A percentile compares a stretch with the other conserved stretches of the same genome.
These are phyloP conservation scores for Thalassiosira mediterranea DNA, from an alignment of 352 stramenopile species.

Conservation along the genomic window DNA sequence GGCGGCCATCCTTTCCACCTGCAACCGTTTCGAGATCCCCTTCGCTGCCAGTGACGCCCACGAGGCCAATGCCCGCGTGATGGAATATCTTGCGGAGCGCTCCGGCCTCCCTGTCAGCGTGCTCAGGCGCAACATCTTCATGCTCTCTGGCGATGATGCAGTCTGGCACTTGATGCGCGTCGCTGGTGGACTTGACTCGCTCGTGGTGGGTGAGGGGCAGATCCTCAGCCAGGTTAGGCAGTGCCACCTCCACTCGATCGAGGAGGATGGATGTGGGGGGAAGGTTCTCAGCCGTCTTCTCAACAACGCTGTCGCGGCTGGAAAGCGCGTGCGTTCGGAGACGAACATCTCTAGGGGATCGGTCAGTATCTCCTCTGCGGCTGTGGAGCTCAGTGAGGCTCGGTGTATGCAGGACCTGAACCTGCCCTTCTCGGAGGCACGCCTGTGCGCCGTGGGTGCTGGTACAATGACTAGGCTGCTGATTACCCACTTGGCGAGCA, in stretches of 20 bases:
- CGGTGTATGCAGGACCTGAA: slow-evolving; percentile 83
- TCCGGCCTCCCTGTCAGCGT: slow-evolving; percentile 79
- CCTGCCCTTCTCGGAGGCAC: slow-evolving; percentile 83
- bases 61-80: slow-evolving; percentile 83
- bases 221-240: slow-evolving; percentile 88
- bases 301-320: slow-evolving; percentile 87
- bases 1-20: slow-evolving; percentile 88
- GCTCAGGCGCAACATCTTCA: slow-evolving; percentile 87
- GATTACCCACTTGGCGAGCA: slow-evolving; percentile 86
- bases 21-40: slow-evolving; percentile 92
- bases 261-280: slow-evolving; percentile 86
- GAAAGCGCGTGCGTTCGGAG: slow-evolving; percentile 87
- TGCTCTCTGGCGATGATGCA: slow-evolving; percentile 86
- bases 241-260: slow-evolving; percentile 88
- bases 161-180: slow-evolving; percentile 90
- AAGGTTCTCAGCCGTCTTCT: slow-evolving; percentile 88
- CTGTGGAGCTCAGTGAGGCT: slow-evolving; percentile 86
- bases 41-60: slow-evolving; percentile 83
- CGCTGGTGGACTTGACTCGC: slow-evolving; percentile 86
- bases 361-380: slow-evolving; percentile 88
- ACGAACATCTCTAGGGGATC: slow-evolving; percentile 88
- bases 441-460: slow-evolving; percentile 86
- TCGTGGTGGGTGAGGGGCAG: slow-evolving; percentile 90
- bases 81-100: slow-evolving; percentile 82
- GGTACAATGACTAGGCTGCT: slow-evolving; percentile 90